Evolutionary conservation across 345 rosid genomes (phyloP).

Genomic region (Brassica cretica): DNA sequence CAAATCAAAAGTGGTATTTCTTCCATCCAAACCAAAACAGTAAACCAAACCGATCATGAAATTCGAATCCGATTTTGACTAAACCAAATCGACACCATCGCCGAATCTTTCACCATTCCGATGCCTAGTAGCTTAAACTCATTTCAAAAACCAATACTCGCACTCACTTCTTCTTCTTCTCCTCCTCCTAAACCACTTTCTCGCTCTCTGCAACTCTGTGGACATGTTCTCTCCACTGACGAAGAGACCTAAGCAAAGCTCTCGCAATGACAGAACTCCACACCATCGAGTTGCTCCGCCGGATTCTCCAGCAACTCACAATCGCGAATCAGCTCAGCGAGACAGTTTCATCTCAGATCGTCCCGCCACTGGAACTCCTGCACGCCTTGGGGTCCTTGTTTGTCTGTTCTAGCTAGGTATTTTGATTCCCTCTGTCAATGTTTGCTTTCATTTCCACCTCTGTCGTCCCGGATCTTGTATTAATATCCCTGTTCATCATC

Average conservation of each 20-base stretch:
- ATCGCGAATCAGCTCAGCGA: constrained; percentile 36
- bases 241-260: constrained; percentile 49
- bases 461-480: constrained; percentile 2
- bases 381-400: constrained; percentile 84
- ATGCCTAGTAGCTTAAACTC: not conserved
- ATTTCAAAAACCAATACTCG: constrained; percentile 12
- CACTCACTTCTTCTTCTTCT: constrained; percentile 2
- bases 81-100: constrained; percentile 12
- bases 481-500: constrained; percentile 16
- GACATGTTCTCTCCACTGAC: constrained; percentile 78
- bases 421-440: not conserved
- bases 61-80: not conserved
- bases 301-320: constrained; percentile 52
- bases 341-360: constrained; percentile 54
- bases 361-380: constrained; percentile 80
- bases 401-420: constrained; percentile 90
- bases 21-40: not conserved
- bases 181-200: constrained; percentile 41
- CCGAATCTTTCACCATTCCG: not conserved
- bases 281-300: constrained; percentile 38
- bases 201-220: not conserved
- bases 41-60: constrained; percentile 18
- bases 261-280: constrained; percentile 45
- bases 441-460: constrained; percentile 2
- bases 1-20: not conserved